These are phyloP conservation scores for Alternaria longipes DNA, from an alignment of 2,329 filamentous ascomycete species.

Conservation along the genomic window DNA sequence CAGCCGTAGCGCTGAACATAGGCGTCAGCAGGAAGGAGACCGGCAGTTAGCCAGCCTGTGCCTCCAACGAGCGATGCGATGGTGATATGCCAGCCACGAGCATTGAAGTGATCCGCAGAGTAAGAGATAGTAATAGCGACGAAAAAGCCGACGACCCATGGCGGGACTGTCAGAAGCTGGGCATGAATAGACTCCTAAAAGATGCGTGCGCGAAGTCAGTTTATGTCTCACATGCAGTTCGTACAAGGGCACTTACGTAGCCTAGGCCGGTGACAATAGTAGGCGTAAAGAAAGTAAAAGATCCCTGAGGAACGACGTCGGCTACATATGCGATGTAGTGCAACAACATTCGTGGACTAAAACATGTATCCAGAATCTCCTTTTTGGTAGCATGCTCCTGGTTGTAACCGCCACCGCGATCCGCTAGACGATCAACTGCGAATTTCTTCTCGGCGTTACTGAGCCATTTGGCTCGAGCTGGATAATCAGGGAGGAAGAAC, in stretches of 20 bases:
- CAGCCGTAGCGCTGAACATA: conserved; percentile 11
- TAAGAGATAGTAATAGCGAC: conserved; percentile 51
- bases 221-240: too few species aligned
- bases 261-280: conserved; percentile 69
- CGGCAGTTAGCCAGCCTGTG: conserved; percentile 6
- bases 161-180: conserved; percentile 73
- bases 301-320: conserved; percentile 10
- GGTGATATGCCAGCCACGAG: conserved; percentile 15
- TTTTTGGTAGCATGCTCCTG: conserved; percentile 2
- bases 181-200: conserved; percentile 58
- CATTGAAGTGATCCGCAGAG: conserved; percentile 29
- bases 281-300: conserved; percentile 68
- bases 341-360: conserved; percentile 4
- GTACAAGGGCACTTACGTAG: conserved; percentile 45
- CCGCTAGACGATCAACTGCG: conserved; percentile 6
- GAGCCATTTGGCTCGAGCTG: conserved; percentile 58
- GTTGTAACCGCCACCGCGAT: conserved; percentile 7
- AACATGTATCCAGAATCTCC: conserved; percentile 4
- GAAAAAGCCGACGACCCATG: conserved; percentile 53
- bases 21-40: conserved; percentile 8
- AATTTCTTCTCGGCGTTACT: conserved; percentile 10
- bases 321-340: conserved; percentile 10
- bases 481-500: conserved; percentile 60
- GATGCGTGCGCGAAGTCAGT: too few species aligned
- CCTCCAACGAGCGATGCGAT: conserved; percentile 5